Evolutionary conservation across 495 filamentous ascomycete species (phyloP), one percentile per base, ranked within the genome.

Genomic region (Elaphomyces granulatus): DNA sequence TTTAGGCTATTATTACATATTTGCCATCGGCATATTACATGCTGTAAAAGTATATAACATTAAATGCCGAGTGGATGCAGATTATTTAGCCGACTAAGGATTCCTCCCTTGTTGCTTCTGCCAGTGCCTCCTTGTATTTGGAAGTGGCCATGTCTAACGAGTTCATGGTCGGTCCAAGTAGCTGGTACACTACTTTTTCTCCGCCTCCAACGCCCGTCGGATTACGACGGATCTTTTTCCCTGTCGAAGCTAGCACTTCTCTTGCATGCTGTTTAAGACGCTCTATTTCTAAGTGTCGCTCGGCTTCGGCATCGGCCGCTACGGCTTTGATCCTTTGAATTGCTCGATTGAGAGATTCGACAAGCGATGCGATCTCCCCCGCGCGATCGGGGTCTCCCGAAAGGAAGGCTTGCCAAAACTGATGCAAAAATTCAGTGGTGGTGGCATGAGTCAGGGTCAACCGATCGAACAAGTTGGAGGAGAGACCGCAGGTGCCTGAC

Each of bases 331-430:
- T 85, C 8, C 90, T 71, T n/a, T 80, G 79, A 40, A 74, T 67
- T 2, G 81, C 82, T 38, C 81, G 71, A 26, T 72, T 68, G 12
- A 98, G 66, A 3, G 84, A 81, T 46, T 92, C 80, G 12, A 81
- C 75, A 26, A 94, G 64, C 26, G 78, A 81, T 2, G 73, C 70
- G 1, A 92, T 67, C 52, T 94, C 87, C 16, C 63, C 61, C 0
- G 81, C 77, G n/a, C 81, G 76, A 32, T 78, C 74, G 6, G 81
- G 63, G 53, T 90, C 81, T 2, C 83, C 85, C 0, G 87, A 94
- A 6, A 88, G 64, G 50, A 90, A 95, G 3, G 83, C 74, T 26
- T 73, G 65, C 87, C 87, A 96, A 66, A 95, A 98, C 53, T 96
- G 87, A 45, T 83, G 79, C n/a, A 98, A 63, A 51, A 96, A 96